Evolutionary conservation across 2,329 filamentous ascomycete genomes (phyloP).

Genomic region (Colletotrichum tamarilloi): DNA sequence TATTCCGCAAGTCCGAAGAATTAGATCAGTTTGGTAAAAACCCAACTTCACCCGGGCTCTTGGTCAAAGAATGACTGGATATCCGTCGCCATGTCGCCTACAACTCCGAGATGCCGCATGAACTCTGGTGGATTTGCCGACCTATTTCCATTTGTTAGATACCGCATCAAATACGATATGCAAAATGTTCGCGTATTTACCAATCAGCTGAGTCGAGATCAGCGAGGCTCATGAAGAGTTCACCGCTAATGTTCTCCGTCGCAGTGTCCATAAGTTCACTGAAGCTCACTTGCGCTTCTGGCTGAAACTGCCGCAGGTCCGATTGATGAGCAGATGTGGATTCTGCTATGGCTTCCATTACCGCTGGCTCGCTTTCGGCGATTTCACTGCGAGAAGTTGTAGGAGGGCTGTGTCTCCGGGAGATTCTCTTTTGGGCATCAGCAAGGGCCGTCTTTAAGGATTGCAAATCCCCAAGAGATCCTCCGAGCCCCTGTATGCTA

Average conservation of each 20-base stretch:
- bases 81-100: not conserved
- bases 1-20: too few relatives aligned
- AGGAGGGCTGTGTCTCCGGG: not conserved
- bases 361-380: too few relatives aligned
- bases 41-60: not conserved
- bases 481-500: not conserved
- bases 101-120: constrained; percentile 18
- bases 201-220: constrained; percentile 14
- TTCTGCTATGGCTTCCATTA: too few relatives aligned
- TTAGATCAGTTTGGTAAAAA: too few relatives aligned
- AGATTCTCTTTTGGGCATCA: not conserved
- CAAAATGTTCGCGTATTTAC: not conserved
- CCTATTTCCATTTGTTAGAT: not conserved
- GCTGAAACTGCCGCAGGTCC: too few relatives aligned
- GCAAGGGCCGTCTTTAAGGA: not conserved
- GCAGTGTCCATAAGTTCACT: not conserved
- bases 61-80: constrained; percentile 14
- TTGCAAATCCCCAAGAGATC: not conserved
- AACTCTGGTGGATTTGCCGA: constrained; percentile 25
- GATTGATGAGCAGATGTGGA: too few relatives aligned
- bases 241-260: not conserved
- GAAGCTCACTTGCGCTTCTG: not conserved
- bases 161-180: not conserved
- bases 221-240: constrained; percentile 16
- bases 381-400: too few relatives aligned